phyloP scores from a whole-genome alignment of 345 rosid genomes.

The Gossypium raimondii region DNA sequence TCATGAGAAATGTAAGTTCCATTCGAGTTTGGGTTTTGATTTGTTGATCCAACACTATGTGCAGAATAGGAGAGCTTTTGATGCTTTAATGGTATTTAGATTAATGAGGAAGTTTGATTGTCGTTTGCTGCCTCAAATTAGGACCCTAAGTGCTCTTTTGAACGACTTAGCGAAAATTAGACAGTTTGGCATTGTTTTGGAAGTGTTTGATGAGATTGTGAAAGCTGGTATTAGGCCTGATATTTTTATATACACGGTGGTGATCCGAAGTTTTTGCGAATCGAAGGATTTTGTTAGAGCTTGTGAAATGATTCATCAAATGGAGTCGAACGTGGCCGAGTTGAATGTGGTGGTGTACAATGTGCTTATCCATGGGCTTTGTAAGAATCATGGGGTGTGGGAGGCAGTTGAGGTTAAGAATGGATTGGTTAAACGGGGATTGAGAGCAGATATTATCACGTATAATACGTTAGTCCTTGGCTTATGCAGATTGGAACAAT shows the following conservation, averaged over 20 bases:
- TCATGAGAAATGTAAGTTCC: slow-evolving; percentile 39
- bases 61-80: slow-evolving; percentile 49
- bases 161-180: slow-evolving; percentile 56
- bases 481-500: slow-evolving; percentile 56
- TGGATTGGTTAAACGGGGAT: slow-evolving; percentile 33
- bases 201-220: slow-evolving; percentile 56
- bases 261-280: slow-evolving; percentile 67
- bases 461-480: slow-evolving; percentile 73
- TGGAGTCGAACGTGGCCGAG: slow-evolving; percentile 51
- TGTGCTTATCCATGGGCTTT: slow-evolving; percentile 78
- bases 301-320: slow-evolving; percentile 43
- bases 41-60: slow-evolving; percentile 71
- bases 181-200: slow-evolving; percentile 49
- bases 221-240: slow-evolving; percentile 47
- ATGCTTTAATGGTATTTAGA: slow-evolving; percentile 52
- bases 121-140: slow-evolving; percentile 55
- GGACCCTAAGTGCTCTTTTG: slow-evolving; percentile 64
- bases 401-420: slow-evolving; percentile 73
- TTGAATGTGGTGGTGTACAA: slow-evolving; percentile 62
- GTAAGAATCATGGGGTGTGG: slow-evolving; percentile 55
- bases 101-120: slow-evolving; percentile 46
- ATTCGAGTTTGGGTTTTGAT: slow-evolving; percentile 69
- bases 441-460: slow-evolving; percentile 61
- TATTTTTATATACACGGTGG: slow-evolving; percentile 53
- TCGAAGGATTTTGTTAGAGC: slow-evolving; percentile 62